Conservation (phyloP, 306 rosid genomes). For the Begonia peltatifolia region DNA sequence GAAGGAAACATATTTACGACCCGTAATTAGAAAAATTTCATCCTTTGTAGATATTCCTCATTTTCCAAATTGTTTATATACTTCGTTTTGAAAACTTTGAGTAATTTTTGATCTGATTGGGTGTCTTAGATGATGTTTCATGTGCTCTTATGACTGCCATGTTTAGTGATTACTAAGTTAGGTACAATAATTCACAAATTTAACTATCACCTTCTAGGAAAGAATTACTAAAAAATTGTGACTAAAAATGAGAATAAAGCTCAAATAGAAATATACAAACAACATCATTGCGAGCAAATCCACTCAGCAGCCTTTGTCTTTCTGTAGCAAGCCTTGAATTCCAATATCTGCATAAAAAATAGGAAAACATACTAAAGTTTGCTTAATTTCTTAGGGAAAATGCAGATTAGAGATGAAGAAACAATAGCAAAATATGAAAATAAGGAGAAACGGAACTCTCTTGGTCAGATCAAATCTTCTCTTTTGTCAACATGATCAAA, state of each 20-base stretch:
- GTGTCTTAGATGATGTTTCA: too few species aligned
- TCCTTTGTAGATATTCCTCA: neutral
- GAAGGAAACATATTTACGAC: neutral
- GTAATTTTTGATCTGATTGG: neutral
- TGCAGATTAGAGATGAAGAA: too few species aligned
- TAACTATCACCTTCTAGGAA: too few species aligned
- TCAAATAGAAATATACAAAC: slow-evolving; percentile 48
- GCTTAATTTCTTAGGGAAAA: too few species aligned
- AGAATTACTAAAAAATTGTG: too few species aligned
- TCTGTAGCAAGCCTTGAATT: slow-evolving; percentile 89
- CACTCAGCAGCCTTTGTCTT: slow-evolving; percentile 64
- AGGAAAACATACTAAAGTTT: slow-evolving; percentile 10
- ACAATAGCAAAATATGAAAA: too few species aligned
- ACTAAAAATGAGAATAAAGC: neutral
- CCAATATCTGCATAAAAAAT: slow-evolving; percentile 61
- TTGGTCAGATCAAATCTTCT: too few species aligned
- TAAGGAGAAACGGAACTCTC: too few species aligned
- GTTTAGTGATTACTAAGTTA: too few species aligned
- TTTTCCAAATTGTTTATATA: neutral
- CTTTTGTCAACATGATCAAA: too few species aligned
- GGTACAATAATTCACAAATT: neutral
- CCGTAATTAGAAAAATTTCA: neutral
- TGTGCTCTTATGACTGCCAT: too few species aligned
- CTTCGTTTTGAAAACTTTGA: neutral
- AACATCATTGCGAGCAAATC: slow-evolving; percentile 57